Base-by-base conservation (phyloP, 2,329 filamentous ascomycete species). In the Pyricularia sp. region DNA sequence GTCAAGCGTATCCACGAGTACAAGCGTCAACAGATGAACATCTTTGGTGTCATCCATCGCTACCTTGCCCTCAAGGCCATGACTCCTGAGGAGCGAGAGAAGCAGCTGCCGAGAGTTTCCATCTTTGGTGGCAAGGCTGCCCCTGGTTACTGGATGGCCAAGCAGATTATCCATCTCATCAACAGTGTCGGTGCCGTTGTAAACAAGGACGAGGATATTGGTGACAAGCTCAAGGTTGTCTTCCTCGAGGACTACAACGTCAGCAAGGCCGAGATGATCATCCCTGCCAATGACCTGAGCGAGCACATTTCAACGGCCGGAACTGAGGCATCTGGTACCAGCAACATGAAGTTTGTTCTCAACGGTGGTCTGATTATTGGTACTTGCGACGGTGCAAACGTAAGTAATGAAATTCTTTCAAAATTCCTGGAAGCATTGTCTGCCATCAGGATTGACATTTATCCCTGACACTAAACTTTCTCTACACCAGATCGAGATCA, bases 1-100 rank as follows among this genome's bases (percentile, higher is more conserved):
- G 94, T 99, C 71, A 99, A 99, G 83, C 89, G 94, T 73, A 99
- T 99, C 70, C 94, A 99, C 77, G 94, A 99, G 77, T 99, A 99
- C 80, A 99, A 99, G 84, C 89, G 93, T 66, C 93, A 99, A 78
- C 94, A 99, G 78, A 87, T 99, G 75, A 99, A 99, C 80, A 97
- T 99, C 71, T 97, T 97, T 72, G 94, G 94, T 66, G 91, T 97
- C 67, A 97, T 99, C 70, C 90, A 96, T 76, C 88, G 93, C 63
- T 99, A 97, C 75, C 82, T 99, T 53, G 84, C 84, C 16, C 88
- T 99, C 75, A 99, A 97, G 80, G 83, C 85, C 44, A 86, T 96
- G 88, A 85, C 83, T 28, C 81, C 90, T 0, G 90, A 92, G 71
- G 89, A 96, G 74, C 86, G 88, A 69, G 93, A 96, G 82, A 94